A percentile compares a stretch with the other conserved stretches of the same genome.
Conservation (phyloP, 768 basidiomycete genomes). For the Boletus edulis region DNA sequence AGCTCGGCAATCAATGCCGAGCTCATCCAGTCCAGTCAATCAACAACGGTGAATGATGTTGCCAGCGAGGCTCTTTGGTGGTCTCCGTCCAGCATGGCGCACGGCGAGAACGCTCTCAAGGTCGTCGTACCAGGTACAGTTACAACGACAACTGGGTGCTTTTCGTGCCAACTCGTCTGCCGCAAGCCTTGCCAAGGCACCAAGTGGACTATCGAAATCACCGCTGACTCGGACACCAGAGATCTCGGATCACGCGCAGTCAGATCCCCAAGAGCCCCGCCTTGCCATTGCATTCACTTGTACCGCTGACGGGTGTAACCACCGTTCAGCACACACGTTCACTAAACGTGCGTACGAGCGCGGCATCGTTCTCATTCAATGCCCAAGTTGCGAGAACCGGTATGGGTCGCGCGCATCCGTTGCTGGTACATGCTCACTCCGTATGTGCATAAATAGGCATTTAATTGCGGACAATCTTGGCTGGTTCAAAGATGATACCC, state of each 20-base stretch:
- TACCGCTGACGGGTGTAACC: slow-evolving; percentile 67
- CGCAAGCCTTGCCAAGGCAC: background rate
- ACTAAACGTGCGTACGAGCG: slow-evolving; percentile 79
- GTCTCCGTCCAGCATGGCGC: slow-evolving; percentile 44
- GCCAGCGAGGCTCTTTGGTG: slow-evolving; percentile 43
- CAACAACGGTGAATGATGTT: slow-evolving; percentile 30
- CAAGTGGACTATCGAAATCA: background rate
- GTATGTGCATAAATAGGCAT: slow-evolving; percentile 44
- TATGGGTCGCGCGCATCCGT: slow-evolving; percentile 33
- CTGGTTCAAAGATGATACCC: slow-evolving; percentile 86
- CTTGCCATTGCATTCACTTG: slow-evolving; percentile 85
- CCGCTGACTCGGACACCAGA: background rate
- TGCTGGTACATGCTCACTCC: background rate
- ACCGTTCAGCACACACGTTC: slow-evolving; percentile 87
- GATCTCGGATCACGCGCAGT: slow-evolving; percentile 19
- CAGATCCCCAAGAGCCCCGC: slow-evolving; percentile 52
- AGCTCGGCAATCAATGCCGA: slow-evolving; percentile 14
- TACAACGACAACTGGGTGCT: slow-evolving; percentile 36
- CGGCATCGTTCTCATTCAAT: slow-evolving; percentile 89
- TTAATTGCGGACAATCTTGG: slow-evolving; percentile 88
- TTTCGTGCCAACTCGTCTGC: slow-evolving; percentile 19
- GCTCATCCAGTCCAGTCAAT: background rate
- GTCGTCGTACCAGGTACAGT: slow-evolving; percentile 31
- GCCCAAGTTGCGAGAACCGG: slow-evolving; percentile 88
- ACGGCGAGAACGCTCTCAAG: slow-evolving; percentile 38